phyloP scores from a whole-genome alignment of 1,284 basidiomycete genomes.

The Coniophora puteana region DNA sequence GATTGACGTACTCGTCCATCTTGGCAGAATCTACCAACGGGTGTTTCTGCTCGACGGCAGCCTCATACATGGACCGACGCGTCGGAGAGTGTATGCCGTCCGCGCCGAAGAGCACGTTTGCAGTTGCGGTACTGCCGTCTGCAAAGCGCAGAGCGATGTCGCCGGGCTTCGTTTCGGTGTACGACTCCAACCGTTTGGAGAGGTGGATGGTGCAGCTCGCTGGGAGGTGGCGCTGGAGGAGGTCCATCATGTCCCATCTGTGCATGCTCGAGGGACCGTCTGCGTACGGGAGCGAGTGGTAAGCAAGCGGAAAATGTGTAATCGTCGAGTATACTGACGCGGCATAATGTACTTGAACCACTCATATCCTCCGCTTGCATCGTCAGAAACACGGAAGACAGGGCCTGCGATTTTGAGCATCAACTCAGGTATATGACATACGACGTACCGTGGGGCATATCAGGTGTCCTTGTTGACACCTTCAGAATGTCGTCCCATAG shows the following conservation, averaged over 20 bases:
- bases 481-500: slow-evolving; percentile 18
- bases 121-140: slow-evolving; percentile 25
- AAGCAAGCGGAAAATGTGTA: neutral
- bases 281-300: slow-evolving; percentile 7
- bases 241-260: slow-evolving; percentile 29
- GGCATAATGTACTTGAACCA: slow-evolving; percentile 16
- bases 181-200: slow-evolving; percentile 26
- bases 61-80: slow-evolving; percentile 11
- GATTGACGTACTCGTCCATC: slow-evolving; percentile 12
- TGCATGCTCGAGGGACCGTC: slow-evolving; percentile 26
- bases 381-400: slow-evolving; percentile 20
- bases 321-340: slow-evolving; percentile 7
- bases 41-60: too few relatives aligned
- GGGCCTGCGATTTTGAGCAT: slow-evolving; percentile 7
- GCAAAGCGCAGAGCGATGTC: slow-evolving; percentile 25
- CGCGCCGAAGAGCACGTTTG: slow-evolving; percentile 33
- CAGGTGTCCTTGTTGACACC: slow-evolving; percentile 9
- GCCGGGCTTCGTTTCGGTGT: slow-evolving; percentile 13
- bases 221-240: slow-evolving; percentile 24
- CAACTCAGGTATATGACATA: neutral
- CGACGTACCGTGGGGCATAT: slow-evolving; percentile 13
- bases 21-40: neutral
- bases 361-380: slow-evolving; percentile 17
- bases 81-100: slow-evolving; percentile 21
- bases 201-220: slow-evolving; percentile 26